A percentile compares a stretch with the other conserved stretches of the same genome.
phyloP scores from a whole-genome alignment of 108 stramenopile species.

The Cyclotella distinguenda region DNA sequence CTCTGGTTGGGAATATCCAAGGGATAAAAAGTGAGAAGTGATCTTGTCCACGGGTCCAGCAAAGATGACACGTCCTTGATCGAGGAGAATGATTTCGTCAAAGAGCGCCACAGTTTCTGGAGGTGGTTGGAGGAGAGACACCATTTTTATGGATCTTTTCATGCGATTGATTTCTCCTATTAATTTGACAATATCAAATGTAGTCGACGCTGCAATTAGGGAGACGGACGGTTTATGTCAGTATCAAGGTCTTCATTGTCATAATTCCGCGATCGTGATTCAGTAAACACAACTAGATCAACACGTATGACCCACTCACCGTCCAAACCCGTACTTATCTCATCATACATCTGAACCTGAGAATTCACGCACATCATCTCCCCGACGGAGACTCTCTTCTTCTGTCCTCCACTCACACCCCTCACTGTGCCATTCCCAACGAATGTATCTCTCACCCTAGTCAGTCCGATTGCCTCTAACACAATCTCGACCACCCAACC shows the following conservation, averaged over 20 bases:
- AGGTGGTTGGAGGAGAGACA: constrained; percentile 86
- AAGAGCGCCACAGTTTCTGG: constrained; percentile 92
- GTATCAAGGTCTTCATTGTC: not conserved
- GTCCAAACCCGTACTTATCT: constrained; percentile 60
- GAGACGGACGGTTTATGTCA: not conserved
- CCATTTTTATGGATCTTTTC: constrained; percentile 43
- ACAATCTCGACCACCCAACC: constrained; percentile 51
- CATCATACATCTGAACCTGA: constrained; percentile 51
- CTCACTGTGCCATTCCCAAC: constrained; percentile 56
- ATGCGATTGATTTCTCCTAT: constrained; percentile 41
- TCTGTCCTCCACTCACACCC: constrained; percentile 67
- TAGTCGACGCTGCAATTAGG: constrained; percentile 2
- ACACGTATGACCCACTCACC: not conserved
- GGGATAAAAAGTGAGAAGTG: constrained; percentile 52
- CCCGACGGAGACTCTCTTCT: constrained; percentile 82
- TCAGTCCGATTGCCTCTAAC: constrained; percentile 59
- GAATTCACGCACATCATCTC: constrained; percentile 72
- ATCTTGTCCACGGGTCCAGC: constrained; percentile 77
- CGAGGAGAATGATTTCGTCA: constrained; percentile 84
- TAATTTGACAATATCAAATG: constrained; percentile 59
- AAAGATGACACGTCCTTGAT: constrained; percentile 79
- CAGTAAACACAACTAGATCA: not conserved
- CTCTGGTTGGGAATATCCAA: constrained; percentile 71
- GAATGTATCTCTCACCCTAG: constrained; percentile 69
- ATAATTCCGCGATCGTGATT: not conserved